phyloP scores from a whole-genome alignment of 768 basidiomycete genomes.

The Trametes cingulata region DNA sequence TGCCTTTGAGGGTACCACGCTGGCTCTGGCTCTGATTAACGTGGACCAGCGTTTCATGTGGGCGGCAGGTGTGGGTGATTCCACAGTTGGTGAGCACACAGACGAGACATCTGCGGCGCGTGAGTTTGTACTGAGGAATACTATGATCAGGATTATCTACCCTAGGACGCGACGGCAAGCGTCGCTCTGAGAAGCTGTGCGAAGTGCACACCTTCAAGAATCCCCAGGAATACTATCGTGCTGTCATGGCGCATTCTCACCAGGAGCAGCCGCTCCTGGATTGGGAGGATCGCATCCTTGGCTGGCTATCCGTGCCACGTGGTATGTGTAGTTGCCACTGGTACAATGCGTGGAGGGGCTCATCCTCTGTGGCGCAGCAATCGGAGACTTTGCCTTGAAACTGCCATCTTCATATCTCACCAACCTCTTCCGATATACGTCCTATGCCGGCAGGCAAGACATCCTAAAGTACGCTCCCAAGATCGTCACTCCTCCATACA shows the following conservation, averaged over 20 bases:
- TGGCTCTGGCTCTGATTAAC: not conserved
- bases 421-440: not conserved
- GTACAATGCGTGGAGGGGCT: no score
- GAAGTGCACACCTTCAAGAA: not conserved
- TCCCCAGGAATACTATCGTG: not conserved
- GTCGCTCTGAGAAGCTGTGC: not conserved
- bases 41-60: not conserved
- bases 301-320: not conserved
- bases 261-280: not conserved
- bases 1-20: not conserved
- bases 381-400: not conserved
- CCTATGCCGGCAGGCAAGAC: not conserved
- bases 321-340: not conserved
- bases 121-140: no score
- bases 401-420: not conserved
- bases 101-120: no score
- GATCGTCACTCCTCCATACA: not conserved
- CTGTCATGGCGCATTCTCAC: not conserved
- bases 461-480: not conserved
- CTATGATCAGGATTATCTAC: not conserved
- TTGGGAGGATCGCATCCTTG: not conserved
- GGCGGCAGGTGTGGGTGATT: constrained; percentile 8
- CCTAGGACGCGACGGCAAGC: not conserved
- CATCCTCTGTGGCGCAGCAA: not conserved
- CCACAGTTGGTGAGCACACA: not conserved